phyloP scores from a whole-genome alignment of 139 green algal species.

The Parachlorella kessleri region DNA sequence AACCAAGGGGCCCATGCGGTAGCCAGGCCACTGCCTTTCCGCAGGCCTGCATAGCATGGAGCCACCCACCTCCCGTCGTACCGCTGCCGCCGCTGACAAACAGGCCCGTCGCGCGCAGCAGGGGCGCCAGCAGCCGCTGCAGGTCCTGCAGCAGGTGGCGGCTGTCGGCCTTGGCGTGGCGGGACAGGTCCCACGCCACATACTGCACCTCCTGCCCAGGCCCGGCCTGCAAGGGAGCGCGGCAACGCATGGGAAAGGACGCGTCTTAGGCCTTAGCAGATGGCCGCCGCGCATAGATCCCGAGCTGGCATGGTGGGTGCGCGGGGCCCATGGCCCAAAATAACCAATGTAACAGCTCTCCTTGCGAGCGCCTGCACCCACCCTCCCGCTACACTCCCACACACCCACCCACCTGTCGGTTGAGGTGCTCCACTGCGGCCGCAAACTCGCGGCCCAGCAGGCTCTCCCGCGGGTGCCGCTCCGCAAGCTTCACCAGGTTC shows the following conservation, averaged over 20 bases:
- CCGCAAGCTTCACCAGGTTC: conserved; percentile 86
- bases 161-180: conserved; percentile 64
- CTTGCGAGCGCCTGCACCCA: conserved; percentile 38
- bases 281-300: too few relatives aligned
- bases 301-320: too few relatives aligned
- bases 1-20: too few relatives aligned
- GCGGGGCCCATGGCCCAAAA: too few relatives aligned
- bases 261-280: too few relatives aligned
- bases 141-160: conserved; percentile 71
- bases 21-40: too few relatives aligned
- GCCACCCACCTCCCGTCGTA: not conserved
- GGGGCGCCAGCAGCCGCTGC: conserved; percentile 31
- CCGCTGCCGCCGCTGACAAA: conserved; percentile 19
- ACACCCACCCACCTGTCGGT: conserved; percentile 62
- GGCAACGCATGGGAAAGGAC: too few relatives aligned
- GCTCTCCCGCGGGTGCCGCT: conserved; percentile 80
- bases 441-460: conserved; percentile 84
- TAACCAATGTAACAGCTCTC: too few relatives aligned
- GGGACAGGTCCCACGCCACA: conserved; percentile 79
- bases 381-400: too few relatives aligned
- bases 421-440: conserved; percentile 78
- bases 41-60: too few relatives aligned
- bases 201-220: conserved; percentile 44
- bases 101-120: conserved; percentile 31
- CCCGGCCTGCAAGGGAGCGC: not conserved